These are phyloP conservation scores for Pyrus pyrifolia DNA, from an alignment of 306 rosid species.

Conservation along the genomic window DNA sequence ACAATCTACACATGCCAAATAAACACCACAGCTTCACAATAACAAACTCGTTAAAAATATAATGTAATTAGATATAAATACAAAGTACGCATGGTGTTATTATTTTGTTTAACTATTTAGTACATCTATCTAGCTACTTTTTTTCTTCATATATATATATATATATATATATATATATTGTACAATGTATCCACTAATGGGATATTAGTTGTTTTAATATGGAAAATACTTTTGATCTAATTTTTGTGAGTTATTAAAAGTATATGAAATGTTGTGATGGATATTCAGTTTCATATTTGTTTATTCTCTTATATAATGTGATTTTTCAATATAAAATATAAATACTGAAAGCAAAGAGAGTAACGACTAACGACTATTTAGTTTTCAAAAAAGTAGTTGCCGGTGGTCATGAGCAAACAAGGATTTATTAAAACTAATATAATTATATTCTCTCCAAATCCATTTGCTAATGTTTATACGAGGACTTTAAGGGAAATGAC, in stretches of 20 bases:
- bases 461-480: not conserved
- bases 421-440: not conserved
- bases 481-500: too few relatives aligned
- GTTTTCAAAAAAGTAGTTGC: not conserved
- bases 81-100: not conserved
- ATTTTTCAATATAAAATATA: not conserved
- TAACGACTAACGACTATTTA: not conserved
- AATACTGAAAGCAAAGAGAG: not conserved
- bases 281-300: too few relatives aligned
- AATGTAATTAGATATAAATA: too few relatives aligned
- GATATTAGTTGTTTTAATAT: too few relatives aligned
- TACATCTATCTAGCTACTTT: not conserved
- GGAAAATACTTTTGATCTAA: too few relatives aligned
- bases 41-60: not conserved
- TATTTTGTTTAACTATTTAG: not conserved
- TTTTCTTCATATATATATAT: fast-evolving
- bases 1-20: not conserved
- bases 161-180: not conserved
- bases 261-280: too few relatives aligned
- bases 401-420: not conserved
- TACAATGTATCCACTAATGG: too few relatives aligned
- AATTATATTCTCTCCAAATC: not conserved
- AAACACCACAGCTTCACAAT: not conserved
- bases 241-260: too few relatives aligned
- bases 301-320: too few relatives aligned